phyloP scores from a whole-genome alignment of 345 rosid species.

The Eucalyptus camaldulensis region DNA sequence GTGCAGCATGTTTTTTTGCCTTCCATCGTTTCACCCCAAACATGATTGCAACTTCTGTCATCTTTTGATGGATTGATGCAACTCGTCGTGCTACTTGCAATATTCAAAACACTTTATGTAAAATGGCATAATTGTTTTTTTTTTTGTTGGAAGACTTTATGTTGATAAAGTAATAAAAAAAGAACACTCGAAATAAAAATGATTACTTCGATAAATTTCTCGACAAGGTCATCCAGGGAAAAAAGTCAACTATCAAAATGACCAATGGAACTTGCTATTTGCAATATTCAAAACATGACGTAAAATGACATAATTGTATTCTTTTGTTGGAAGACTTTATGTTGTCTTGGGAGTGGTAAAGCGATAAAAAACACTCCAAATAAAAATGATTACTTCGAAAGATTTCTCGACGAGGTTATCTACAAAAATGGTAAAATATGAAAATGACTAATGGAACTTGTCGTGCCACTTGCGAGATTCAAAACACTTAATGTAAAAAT shows the following conservation, averaged over 20 bases:
- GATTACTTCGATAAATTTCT: background rate
- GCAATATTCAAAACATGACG: background rate
- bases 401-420: background rate
- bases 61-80: background rate
- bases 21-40: background rate
- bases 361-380: background rate
- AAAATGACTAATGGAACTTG: no score
- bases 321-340: background rate
- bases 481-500: no score
- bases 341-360: background rate
- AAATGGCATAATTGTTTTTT: background rate
- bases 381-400: background rate
- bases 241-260: background rate
- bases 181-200: no score
- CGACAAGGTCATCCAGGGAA: accelerated
- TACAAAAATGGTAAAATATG: no score
- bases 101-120: background rate
- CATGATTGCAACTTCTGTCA: background rate
- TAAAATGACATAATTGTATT: background rate
- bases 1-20: background rate
- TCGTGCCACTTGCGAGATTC: no score
- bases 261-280: background rate
- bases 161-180: background rate
- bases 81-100: background rate
- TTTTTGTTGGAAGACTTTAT: background rate